Conservation (phyloP, 208 protist species). For the Acanthamoeba healyi region DNA sequence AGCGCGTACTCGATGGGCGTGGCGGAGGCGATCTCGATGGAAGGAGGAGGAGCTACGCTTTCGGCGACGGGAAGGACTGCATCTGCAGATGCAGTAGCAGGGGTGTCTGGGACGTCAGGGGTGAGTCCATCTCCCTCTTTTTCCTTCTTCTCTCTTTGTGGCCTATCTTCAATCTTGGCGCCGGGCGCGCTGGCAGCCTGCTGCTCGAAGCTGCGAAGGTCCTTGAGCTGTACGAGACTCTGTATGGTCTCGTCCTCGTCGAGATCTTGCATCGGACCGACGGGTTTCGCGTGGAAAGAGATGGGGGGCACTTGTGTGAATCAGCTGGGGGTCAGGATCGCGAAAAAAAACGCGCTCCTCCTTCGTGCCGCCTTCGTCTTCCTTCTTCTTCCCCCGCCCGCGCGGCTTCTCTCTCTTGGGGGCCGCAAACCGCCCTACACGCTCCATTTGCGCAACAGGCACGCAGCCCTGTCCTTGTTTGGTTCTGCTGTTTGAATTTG, state of each 20-base stretch:
- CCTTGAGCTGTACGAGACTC: conserved; percentile 35
- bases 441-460: not conserved
- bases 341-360: not conserved
- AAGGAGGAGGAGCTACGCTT: not conserved
- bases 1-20: not conserved
- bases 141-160: conserved; percentile 55
- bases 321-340: not conserved
- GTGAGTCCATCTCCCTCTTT: not conserved
- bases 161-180: conserved; percentile 14
- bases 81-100: too few species aligned
- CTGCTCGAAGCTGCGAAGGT: conserved; percentile 23
- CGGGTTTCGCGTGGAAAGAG: not conserved
- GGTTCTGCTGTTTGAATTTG: too few species aligned
- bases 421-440: too few species aligned
- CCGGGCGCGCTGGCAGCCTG: not conserved
- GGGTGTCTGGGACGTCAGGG: not conserved
- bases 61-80: not conserved
- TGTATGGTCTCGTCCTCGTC: conserved; percentile 53
- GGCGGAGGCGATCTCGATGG: too few species aligned
- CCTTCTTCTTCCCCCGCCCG: not conserved
- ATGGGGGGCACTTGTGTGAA: not conserved
- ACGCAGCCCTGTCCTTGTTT: too few species aligned
- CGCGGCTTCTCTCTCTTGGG: not conserved
- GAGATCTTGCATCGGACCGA: conserved; percentile 52
- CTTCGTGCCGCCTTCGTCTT: conserved; percentile 13